Percentiles rank a stretch among this genome's conserved stretches.
Conservation (phyloP, 805 yeast species). For the Jamesozyma jinghongensis region DNA sequence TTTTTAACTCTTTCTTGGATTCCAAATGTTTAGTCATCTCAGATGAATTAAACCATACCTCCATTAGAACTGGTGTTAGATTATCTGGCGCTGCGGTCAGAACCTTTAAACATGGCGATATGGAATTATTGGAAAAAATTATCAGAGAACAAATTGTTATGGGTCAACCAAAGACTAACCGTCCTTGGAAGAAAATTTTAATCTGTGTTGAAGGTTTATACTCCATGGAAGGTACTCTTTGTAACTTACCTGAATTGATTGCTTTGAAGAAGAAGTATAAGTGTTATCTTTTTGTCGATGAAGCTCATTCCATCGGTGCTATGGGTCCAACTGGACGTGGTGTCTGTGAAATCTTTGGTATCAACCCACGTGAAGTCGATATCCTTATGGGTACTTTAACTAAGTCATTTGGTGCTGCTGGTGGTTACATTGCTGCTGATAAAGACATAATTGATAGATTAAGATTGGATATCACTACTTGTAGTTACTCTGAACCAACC, state of each 20-base stretch:
- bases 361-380: constrained; percentile 70
- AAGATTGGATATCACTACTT: constrained; percentile 62
- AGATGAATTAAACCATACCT: constrained; percentile 92
- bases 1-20: constrained; percentile 77
- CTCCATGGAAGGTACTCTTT: constrained; percentile 88
- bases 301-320: constrained; percentile 99
- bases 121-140: constrained; percentile 65
- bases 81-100: constrained; percentile 87
- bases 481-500: constrained; percentile 71
- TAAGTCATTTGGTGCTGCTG: constrained; percentile 97
- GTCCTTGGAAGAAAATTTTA: constrained; percentile 88
- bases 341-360: constrained; percentile 84
- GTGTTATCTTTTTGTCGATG: constrained; percentile 86
- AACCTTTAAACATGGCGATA: constrained; percentile 87
- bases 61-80: constrained; percentile 91
- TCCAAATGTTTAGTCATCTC: constrained; percentile 83
- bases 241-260: constrained; percentile 67
- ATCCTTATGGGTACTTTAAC: constrained; percentile 96
- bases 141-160: constrained; percentile 79
- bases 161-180: constrained; percentile 90
- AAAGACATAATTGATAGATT: constrained; percentile 62
- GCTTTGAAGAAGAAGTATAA: constrained; percentile 75
- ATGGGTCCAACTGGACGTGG: constrained; percentile 92
- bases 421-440: constrained; percentile 88
- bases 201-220: constrained; percentile 88